Conservation (phyloP, 768 basidiomycete species). For the Hericium coralloides region DNA sequence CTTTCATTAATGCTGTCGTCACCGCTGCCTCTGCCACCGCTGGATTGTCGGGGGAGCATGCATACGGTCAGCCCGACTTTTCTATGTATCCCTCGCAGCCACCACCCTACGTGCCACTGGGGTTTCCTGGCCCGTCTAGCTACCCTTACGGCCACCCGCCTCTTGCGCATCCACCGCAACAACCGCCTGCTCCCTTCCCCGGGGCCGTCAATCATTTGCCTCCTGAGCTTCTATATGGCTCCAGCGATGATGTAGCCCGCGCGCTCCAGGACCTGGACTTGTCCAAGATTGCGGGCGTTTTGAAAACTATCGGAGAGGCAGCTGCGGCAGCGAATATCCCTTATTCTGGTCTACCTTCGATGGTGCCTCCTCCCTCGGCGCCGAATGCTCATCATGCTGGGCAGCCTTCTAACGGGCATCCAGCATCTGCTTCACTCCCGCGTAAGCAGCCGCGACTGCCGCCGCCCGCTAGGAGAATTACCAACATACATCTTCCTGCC, state of each 20-base stretch:
- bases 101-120: slow-evolving; percentile 4
- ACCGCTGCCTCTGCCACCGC: slow-evolving; percentile 49
- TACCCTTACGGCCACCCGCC: neutral
- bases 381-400: neutral
- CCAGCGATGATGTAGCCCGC: slow-evolving; percentile 67
- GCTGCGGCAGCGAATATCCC: slow-evolving; percentile 35
- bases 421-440: neutral
- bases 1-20: slow-evolving; percentile 56
- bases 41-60: slow-evolving; percentile 16
- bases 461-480: neutral
- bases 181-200: neutral
- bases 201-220: slow-evolving; percentile 12
- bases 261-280: slow-evolving; percentile 67
- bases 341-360: slow-evolving; percentile 6
- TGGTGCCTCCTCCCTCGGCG: neutral
- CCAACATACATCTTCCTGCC: neutral
- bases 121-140: neutral
- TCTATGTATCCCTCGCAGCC: slow-evolving; percentile 9
- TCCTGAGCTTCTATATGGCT: slow-evolving; percentile 35
- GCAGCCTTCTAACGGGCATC: neutral
- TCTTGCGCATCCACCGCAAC: slow-evolving; percentile 27
- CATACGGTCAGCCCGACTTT: slow-evolving; percentile 15
- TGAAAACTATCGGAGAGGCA: slow-evolving; percentile 57
- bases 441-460: neutral
- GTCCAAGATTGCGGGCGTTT: slow-evolving; percentile 56